These are phyloP conservation scores for Emericellopsis terricola DNA, from an alignment of 495 filamentous ascomycete genomes.

Conservation along the genomic window DNA sequence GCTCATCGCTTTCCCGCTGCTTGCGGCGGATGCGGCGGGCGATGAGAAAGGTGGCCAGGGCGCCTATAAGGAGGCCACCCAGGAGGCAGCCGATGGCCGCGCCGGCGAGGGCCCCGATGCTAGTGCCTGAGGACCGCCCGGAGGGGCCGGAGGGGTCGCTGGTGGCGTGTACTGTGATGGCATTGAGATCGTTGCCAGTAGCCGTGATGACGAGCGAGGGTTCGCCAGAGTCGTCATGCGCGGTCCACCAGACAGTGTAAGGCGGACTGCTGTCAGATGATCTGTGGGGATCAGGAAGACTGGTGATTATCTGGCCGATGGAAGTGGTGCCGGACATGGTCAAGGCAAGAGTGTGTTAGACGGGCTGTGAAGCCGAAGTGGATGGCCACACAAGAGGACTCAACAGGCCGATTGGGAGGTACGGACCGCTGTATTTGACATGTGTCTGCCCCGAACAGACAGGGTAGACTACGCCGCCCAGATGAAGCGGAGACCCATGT, in stretches of 20 bases:
- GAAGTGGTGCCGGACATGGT: no score
- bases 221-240: background rate
- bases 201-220: background rate
- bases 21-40: constrained; percentile 1
- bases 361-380: no score
- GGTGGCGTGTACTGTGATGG: background rate
- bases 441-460: no score
- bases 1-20: background rate
- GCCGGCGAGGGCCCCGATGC: constrained; percentile 8
- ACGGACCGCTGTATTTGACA: no score
- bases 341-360: no score
- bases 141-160: background rate
- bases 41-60: constrained; percentile 6
- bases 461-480: no score
- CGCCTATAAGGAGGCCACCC: constrained; percentile 10
- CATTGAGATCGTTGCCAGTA: background rate
- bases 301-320: background rate
- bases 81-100: constrained; percentile 11
- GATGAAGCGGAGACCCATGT: no score
- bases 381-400: no score
- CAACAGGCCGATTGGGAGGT: no score
- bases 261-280: background rate
- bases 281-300: background rate
- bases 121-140: background rate
- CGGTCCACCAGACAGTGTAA: background rate